Conservation (phyloP, 768 basidiomycete genomes). For the Lactarius sp. region DNA sequence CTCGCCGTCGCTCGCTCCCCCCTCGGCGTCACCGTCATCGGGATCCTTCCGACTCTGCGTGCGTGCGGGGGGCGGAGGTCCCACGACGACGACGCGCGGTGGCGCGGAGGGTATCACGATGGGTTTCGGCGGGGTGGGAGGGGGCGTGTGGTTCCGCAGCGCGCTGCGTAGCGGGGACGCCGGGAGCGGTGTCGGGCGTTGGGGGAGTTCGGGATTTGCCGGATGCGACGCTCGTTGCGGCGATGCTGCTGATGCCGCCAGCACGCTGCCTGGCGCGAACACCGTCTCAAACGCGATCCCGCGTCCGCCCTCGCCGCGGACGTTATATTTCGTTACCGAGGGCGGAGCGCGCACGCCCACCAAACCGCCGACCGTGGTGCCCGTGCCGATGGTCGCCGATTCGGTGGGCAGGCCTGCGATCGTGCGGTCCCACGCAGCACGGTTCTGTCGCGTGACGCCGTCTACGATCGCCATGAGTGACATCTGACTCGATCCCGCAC, state of each 20-base stretch:
- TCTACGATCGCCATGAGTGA: constrained; percentile 65
- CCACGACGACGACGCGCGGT: constrained; percentile 10
- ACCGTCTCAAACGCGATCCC: constrained; percentile 22
- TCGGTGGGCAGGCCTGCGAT: constrained; percentile 1
- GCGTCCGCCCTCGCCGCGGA: constrained; percentile 18
- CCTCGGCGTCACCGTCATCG: not conserved
- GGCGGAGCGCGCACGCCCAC: constrained; percentile 21
- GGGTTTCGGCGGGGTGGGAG: constrained; percentile 17
- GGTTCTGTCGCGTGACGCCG: constrained; percentile 44
- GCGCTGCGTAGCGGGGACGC: constrained; percentile 47
- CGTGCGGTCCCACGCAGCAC: constrained; percentile 29
- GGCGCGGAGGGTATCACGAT: constrained; percentile 19
- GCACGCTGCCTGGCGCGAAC: constrained; percentile 7
- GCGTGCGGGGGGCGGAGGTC: not conserved
- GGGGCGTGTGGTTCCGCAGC: constrained; percentile 39
- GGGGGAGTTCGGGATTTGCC: not conserved
- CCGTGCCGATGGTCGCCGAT: not conserved
- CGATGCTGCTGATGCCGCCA: not conserved
- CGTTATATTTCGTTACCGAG: constrained; percentile 18
- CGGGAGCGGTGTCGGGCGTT: constrained; percentile 1
- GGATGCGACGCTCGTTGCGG: not conserved
- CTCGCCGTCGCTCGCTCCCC: constrained; percentile 39
- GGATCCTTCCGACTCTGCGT: not conserved
- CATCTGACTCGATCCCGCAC: constrained; percentile 32
- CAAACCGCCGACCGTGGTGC: not conserved